Conservation (phyloP, 306 rosid genomes). For the Vigna radiata region DNA sequence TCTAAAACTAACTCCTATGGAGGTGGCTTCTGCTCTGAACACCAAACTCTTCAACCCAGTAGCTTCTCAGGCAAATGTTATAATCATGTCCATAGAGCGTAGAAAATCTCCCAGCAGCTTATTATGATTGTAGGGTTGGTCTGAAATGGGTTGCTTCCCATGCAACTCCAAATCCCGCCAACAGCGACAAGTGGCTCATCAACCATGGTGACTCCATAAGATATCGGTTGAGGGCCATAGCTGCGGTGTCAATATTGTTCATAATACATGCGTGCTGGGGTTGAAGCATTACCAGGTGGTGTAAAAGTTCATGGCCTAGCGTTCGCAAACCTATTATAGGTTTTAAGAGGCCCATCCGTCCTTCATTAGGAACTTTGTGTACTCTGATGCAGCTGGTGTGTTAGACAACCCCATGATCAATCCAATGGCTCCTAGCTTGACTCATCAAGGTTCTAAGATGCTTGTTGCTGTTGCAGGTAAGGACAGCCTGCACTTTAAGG, state of each 20-base stretch:
- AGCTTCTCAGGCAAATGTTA: constrained; percentile 45
- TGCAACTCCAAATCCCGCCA: neutral
- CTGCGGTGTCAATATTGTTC: constrained; percentile 57
- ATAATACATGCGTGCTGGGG: constrained; percentile 58
- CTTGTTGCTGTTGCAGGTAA: constrained; percentile 40
- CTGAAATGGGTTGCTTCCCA: constrained; percentile 56
- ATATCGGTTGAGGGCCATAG: constrained; percentile 61
- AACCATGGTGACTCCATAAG: constrained; percentile 45
- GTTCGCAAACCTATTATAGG: neutral
- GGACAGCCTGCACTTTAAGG: constrained; percentile 36
- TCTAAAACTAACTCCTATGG: constrained; percentile 44
- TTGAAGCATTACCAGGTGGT: constrained; percentile 49
- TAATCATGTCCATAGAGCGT: constrained; percentile 53
- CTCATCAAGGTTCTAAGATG: constrained; percentile 40
- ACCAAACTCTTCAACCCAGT: constrained; percentile 40
- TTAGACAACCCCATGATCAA: constrained; percentile 37
- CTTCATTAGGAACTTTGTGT: constrained; percentile 38
- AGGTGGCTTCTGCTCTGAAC: constrained; percentile 41
- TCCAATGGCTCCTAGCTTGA: constrained; percentile 50
- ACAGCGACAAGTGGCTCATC: constrained; percentile 53
- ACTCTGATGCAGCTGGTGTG: constrained; percentile 23
- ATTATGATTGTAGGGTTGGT: constrained; percentile 55
- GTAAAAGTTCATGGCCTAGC: constrained; percentile 22
- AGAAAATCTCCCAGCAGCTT: constrained; percentile 53
- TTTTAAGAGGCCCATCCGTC: neutral